Evolutionary conservation across 306 rosid genomes (phyloP).

Genomic region (Acacia acuminata): DNA sequence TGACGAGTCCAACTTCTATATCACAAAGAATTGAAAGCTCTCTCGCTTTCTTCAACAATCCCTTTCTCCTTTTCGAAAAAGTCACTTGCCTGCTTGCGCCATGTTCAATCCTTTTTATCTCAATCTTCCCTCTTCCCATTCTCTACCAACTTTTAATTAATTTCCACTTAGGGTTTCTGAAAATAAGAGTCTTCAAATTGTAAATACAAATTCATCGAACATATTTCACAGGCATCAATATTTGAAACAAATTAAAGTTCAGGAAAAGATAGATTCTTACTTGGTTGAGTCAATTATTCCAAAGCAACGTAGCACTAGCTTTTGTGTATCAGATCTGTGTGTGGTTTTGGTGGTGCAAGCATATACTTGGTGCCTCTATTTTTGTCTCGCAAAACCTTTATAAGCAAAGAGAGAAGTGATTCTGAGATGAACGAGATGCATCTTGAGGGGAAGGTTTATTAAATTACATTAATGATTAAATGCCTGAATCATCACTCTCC

Average conservation of each 20-base stretch:
- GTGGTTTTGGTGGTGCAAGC: conserved; percentile 25
- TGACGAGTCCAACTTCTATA: conserved; percentile 78
- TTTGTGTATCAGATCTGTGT: neutral
- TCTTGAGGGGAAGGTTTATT: conserved; percentile 10
- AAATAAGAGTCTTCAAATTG: neutral
- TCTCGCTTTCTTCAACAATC: conserved; percentile 82
- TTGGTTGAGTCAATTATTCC: conserved; percentile 16
- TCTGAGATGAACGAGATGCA: neutral
- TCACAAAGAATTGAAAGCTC: conserved; percentile 85
- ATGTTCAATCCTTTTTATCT: conserved; percentile 75
- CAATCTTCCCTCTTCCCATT: conserved; percentile 95
- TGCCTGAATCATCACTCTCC: neutral
- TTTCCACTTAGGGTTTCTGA: conserved; percentile 53
- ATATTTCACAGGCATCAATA: neutral
- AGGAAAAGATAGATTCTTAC: conserved; percentile 33
- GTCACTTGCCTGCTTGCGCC: conserved; percentile 83
- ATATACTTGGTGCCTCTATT: conserved; percentile 4
- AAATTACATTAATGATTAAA: neutral
- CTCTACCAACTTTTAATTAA: neutral
- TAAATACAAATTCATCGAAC: neutral
- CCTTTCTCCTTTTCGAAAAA: conserved; percentile 89
- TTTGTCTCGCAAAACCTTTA: conserved; percentile 15
- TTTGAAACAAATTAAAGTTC: neutral
- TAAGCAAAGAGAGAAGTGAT: neutral
- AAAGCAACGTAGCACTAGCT: neutral